phyloP scores from a whole-genome alignment of 305 asterid species.

The Stenogyne calaminthoides region DNA sequence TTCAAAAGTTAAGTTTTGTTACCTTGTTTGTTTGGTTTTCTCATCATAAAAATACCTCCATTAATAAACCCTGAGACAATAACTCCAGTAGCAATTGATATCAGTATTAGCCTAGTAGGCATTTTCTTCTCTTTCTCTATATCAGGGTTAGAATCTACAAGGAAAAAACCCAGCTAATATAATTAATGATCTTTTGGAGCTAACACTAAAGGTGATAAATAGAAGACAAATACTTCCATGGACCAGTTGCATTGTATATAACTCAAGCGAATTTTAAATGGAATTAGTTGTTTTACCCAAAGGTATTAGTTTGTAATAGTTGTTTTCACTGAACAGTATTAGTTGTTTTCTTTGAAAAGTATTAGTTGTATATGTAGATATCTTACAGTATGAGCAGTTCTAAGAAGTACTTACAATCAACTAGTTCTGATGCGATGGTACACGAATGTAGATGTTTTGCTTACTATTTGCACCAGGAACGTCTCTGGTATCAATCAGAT shows the following conservation, averaged over 20 bases:
- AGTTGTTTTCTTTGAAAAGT: too few species aligned
- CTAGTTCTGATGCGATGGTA: neutral
- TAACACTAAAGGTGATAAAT: neutral
- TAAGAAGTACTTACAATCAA: neutral
- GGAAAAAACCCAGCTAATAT: neutral
- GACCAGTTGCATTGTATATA: too few species aligned
- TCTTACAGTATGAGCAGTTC: too few species aligned
- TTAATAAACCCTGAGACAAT: conserved; percentile 1
- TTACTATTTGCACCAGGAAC: neutral
- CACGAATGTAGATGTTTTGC: neutral
- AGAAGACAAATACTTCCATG: neutral
- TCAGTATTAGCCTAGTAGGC: neutral
- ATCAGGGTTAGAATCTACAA: conserved; percentile 1
- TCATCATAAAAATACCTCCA: neutral
- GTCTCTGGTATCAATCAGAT: conserved; percentile 22
- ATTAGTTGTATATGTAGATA: too few species aligned
- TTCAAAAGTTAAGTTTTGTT: neutral
- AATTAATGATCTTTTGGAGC: neutral
- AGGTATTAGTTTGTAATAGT: too few species aligned
- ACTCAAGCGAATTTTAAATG: too few species aligned
- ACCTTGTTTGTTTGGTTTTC: conserved; percentile 9
- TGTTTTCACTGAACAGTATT: too few species aligned
- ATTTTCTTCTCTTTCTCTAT: neutral
- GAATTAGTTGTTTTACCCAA: too few species aligned
- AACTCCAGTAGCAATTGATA: neutral